A percentile compares a stretch with the other conserved stretches of the same genome.
Evolutionary conservation across 129 eudicot species (phyloP).

Genomic region (Artemisia tridentata): DNA sequence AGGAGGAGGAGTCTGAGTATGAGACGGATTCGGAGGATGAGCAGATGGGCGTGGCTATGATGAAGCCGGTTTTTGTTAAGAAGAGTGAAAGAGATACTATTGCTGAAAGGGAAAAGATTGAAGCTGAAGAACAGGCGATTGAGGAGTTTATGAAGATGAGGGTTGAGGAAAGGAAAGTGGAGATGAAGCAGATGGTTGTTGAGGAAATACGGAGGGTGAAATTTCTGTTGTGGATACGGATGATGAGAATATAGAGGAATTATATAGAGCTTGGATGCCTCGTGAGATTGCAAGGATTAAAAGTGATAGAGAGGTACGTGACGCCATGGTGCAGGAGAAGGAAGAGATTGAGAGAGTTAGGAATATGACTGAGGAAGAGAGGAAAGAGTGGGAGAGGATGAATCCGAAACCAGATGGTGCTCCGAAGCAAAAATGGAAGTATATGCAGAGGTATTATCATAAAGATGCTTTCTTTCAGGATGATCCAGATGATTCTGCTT

Average conservation of each 20-base stretch:
- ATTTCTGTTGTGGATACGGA: slow-evolving; percentile 88
- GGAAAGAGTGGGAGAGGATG: slow-evolving; percentile 90
- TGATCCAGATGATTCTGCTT: slow-evolving; percentile 64
- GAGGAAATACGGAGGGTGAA: slow-evolving; percentile 76
- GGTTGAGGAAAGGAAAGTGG: slow-evolving; percentile 65
- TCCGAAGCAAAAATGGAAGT: slow-evolving; percentile 76
- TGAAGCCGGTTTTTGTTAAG: slow-evolving; percentile 91
- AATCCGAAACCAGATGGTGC: slow-evolving; percentile 54
- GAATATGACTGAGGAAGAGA: slow-evolving; percentile 96
- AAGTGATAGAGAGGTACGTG: slow-evolving; percentile 76
- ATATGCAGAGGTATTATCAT: slow-evolving; percentile 96
- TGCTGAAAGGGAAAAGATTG: slow-evolving; percentile 84
- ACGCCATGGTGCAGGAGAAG: slow-evolving; percentile 72
- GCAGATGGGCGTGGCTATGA: slow-evolving; percentile 52
- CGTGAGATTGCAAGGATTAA: slow-evolving; percentile 91
- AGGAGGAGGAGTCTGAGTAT: slow-evolving; percentile 70
- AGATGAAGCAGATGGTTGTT: slow-evolving; percentile 78
- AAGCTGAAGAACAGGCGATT: slow-evolving; percentile 71
- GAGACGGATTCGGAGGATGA: slow-evolving; percentile 96
- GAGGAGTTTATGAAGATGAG: slow-evolving; percentile 70
- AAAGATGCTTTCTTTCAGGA: slow-evolving; percentile 87
- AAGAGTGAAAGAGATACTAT: slow-evolving; percentile 87
- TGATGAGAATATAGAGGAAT: slow-evolving; percentile 89
- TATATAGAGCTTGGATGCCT: slow-evolving; percentile 80
- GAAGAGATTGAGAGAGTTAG: slow-evolving; percentile 91